Base-by-base conservation (phyloP, 192 early-diverging fungal genomes). In the Chytriomyces confervae region DNA sequence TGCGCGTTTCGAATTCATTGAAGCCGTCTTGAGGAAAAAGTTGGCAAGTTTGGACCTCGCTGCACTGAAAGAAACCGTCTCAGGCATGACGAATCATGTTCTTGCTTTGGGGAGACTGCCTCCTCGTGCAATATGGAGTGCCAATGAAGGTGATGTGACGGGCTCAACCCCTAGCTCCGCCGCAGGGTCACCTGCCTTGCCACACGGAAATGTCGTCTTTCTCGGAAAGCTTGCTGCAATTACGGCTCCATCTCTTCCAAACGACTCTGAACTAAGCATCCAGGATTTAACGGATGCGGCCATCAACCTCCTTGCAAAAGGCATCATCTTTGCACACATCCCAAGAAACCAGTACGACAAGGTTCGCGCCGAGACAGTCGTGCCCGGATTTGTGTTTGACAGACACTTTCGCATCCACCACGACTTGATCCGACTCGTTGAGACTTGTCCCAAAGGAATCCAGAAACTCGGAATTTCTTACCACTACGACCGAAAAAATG, bases 1-100 rank as follows among this genome's bases (percentile, higher is more conserved):
- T 43, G 53, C 77, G n/a, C 72, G 85, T 11, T 81, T 71, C 77
- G 20, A 50, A 10, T 82, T 86, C 50, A 70, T 86, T 36, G n/a
- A 20, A 6, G 60, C 69, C 8, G 70, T 86, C 43, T 61, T 51
- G 24, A 71, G 75, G 6, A 76, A 61, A 53, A 61, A 62, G 23
- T 53, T 76, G n/a, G 62, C n/a, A 27, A 18, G 7, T n/a, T 29
- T 16, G 16, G 45, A 66, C 10, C 62, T 78, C 27, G 16, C 61
- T 20, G 49, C n/a, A 7, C 18, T 76, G 64, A 76, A 76, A 51
- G 48, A 50, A 6, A 48, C 62, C 20, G 50, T 79, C 36, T 49
- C 50, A 20, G 44, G 29, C 16, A 72, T 79, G 74, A 71, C 77
- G 10, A 24, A 16, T 53, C 66, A 78, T 48, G 77, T 78, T 16